Evolutionary conservation across 2,329 filamentous ascomycete species (phyloP).

Genomic region (Chaetomiaceae sp.): DNA sequence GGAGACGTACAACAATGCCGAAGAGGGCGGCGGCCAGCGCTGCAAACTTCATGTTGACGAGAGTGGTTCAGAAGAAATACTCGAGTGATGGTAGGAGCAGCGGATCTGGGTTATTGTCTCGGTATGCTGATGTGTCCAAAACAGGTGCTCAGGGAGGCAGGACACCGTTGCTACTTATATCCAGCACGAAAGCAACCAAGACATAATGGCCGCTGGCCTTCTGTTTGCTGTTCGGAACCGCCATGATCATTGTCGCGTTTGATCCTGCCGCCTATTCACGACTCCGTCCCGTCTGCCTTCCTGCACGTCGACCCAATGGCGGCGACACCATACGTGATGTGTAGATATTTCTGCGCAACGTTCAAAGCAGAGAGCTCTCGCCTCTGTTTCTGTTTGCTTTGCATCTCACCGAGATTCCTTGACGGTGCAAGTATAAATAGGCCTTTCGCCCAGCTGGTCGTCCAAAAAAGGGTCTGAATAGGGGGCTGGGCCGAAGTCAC

Average conservation of each 20-base stretch:
- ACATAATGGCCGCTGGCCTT: not conserved
- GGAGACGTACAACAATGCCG: not conserved
- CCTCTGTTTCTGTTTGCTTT: not conserved
- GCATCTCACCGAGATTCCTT: not conserved
- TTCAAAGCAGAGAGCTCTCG: not conserved
- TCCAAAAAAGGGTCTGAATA: not conserved
- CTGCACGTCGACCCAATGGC: not conserved
- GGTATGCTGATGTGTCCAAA: not conserved
- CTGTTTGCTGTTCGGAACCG: not conserved
- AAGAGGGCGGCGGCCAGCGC: not conserved
- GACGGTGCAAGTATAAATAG: not conserved
- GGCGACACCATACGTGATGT: not conserved
- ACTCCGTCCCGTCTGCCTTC: not conserved
- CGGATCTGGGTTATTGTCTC: not conserved
- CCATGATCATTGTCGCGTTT: not conserved
- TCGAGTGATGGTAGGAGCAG: not conserved
- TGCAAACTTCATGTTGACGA: not conserved
- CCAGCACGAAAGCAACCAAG: not conserved
- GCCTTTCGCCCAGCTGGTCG: too few species aligned
- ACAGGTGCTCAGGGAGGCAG: not conserved
- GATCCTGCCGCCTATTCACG: not conserved
- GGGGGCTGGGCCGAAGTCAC: too few species aligned
- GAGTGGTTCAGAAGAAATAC: not conserved
- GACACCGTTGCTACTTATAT: not conserved
- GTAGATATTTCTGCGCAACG: not conserved